Evolutionary conservation across 495 filamentous ascomycete species (phyloP).

Genomic region (Hypomontagnella monticulosa): DNA sequence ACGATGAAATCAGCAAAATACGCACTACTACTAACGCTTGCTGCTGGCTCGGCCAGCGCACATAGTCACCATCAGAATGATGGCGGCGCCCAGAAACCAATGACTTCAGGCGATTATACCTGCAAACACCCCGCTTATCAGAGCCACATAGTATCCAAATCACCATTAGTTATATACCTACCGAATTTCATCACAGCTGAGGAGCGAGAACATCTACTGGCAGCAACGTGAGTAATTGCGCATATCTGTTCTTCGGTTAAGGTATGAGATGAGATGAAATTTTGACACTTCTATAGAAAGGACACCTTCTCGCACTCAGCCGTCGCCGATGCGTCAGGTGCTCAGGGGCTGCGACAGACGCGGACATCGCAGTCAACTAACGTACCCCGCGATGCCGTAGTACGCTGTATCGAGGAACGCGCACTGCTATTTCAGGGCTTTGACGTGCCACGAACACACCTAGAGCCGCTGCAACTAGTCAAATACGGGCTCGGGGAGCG

Average conservation of each 20-base stretch:
- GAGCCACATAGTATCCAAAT: conserved; percentile 61
- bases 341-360: conserved; percentile 44
- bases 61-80: conserved; percentile 28
- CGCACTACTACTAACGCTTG: conserved; percentile 33
- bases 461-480: conserved; percentile 66
- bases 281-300: conserved; percentile 38
- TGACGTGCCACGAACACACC: conserved; percentile 50
- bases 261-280: background rate
- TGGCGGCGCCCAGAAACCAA: conserved; percentile 32
- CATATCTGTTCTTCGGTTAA: background rate
- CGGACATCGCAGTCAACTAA: conserved; percentile 58
- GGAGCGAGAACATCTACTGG: conserved; percentile 54
- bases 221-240: conserved; percentile 50
- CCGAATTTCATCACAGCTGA: conserved; percentile 55
- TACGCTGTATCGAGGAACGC: conserved; percentile 74
- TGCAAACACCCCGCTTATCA: conserved; percentile 58
- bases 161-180: conserved; percentile 66
- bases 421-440: conserved; percentile 77
- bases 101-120: conserved; percentile 39
- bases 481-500: conserved; percentile 59
- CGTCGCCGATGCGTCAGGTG: conserved; percentile 47
- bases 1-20: conserved; percentile 39
- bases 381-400: conserved; percentile 62
- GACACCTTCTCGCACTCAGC: conserved; percentile 54
- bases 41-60: conserved; percentile 27